Conservation (phyloP, 1,284 basidiomycete species). For the Chalciporus sp. region DNA sequence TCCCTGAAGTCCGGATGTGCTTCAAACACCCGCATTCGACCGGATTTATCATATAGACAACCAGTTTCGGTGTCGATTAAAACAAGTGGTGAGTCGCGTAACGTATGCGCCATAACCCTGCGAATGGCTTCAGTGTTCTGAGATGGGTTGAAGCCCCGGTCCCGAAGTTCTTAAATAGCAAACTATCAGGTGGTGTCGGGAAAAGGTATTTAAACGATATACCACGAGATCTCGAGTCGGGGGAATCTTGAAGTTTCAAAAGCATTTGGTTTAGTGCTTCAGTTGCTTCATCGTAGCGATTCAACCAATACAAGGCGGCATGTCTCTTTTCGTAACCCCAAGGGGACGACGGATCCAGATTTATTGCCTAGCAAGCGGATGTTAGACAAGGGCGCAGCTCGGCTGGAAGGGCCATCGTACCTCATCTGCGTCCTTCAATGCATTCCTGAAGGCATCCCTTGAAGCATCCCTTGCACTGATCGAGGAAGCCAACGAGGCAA, state of each 20-base stretch:
- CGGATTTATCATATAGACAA: slow-evolving; percentile 16
- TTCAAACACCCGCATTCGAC: slow-evolving; percentile 12
- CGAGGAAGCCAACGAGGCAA: background rate
- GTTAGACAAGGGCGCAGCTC: background rate
- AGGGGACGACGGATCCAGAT: slow-evolving; percentile 9
- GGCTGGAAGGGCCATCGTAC: slow-evolving; percentile 6
- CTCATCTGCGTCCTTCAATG: slow-evolving; percentile 17
- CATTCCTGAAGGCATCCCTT: slow-evolving; percentile 2
- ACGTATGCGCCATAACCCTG: slow-evolving; percentile 1
- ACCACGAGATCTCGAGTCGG: slow-evolving; percentile 9
- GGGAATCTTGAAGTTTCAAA: slow-evolving; percentile 7
- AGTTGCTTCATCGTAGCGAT: slow-evolving; percentile 20
- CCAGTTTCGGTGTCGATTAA: slow-evolving; percentile 20
- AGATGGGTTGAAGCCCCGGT: slow-evolving; percentile 11
- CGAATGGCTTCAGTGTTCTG: slow-evolving; percentile 8
- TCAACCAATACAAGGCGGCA: slow-evolving; percentile 13
- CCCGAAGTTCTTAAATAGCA: background rate
- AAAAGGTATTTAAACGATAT: background rate
- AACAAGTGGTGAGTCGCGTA: slow-evolving; percentile 12
- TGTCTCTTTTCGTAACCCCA: slow-evolving; percentile 12
- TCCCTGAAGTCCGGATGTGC: slow-evolving; percentile 16
- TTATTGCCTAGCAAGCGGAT: slow-evolving; percentile 10
- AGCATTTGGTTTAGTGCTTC: slow-evolving; percentile 9
- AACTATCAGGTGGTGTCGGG: background rate
- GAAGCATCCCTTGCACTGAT: background rate